Percentiles rank a stretch among this genome's conserved stretches.
Evolutionary conservation across 371 early-diverging fungal genomes (phyloP).

Genomic region (Actinomortierella wolfii): DNA sequence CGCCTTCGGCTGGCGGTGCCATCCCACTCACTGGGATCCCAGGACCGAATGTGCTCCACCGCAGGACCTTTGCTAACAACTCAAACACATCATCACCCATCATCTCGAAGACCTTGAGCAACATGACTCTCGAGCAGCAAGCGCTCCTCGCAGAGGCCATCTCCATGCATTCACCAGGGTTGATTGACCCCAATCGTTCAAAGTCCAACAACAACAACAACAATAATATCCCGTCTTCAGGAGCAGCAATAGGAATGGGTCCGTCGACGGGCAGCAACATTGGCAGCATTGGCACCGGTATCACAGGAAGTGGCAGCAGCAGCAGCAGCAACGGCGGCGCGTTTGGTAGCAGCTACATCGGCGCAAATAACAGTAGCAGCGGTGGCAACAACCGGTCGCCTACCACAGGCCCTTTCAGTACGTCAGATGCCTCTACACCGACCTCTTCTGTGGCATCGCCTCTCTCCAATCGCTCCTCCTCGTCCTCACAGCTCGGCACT

Average conservation of each 20-base stretch:
- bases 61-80: slow-evolving; percentile 20
- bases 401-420: too few relatives aligned
- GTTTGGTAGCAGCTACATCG: too few relatives aligned
- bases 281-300: background rate
- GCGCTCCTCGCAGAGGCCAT: slow-evolving; percentile 44
- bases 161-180: slow-evolving; percentile 39
- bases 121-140: slow-evolving; percentile 45
- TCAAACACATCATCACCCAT: too few relatives aligned
- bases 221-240: slow-evolving; percentile 12
- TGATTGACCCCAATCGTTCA: slow-evolving; percentile 27
- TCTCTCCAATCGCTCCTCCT: too few relatives aligned
- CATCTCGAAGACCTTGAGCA: slow-evolving; percentile 36
- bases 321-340: too few relatives aligned
- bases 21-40: slow-evolving; percentile 26
- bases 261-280: background rate
- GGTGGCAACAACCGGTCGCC: too few relatives aligned
- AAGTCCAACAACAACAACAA: background rate
- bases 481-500: too few relatives aligned
- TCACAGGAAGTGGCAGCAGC: too few relatives aligned
- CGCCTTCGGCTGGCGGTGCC: slow-evolving; percentile 30
- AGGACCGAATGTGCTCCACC: slow-evolving; percentile 37
- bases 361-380: too few relatives aligned
- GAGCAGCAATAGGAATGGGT: slow-evolving; percentile 1
- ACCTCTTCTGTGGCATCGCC: too few relatives aligned
- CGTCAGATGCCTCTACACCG: too few relatives aligned